Evolutionary conservation across 495 filamentous ascomycete species (phyloP).

Genomic region (Penicillium silybi): DNA sequence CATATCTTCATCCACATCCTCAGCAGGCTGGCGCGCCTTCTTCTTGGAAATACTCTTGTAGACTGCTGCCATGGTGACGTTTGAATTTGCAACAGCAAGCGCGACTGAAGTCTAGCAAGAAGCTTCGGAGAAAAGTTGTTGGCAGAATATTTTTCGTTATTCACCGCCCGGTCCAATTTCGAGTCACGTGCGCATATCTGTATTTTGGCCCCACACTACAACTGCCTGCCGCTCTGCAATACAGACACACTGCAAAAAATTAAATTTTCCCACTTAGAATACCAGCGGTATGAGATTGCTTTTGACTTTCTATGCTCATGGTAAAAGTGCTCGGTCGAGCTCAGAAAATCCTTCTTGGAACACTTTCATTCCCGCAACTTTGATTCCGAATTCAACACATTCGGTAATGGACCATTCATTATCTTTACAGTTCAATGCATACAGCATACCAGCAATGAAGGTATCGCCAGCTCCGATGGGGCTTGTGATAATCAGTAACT

Average conservation of each 20-base stretch:
- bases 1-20: slow-evolving; percentile 32
- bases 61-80: slow-evolving; percentile 75
- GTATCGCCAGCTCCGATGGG: slow-evolving; percentile 72
- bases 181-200: slow-evolving; percentile 24
- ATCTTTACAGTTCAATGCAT: slow-evolving; percentile 49
- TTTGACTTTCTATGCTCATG: background rate
- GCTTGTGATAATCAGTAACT: slow-evolving; percentile 34
- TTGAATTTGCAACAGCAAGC: slow-evolving; percentile 5
- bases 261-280: no score
- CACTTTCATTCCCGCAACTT: slow-evolving; percentile 65
- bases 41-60: slow-evolving; percentile 87
- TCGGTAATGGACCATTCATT: slow-evolving; percentile 47
- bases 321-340: slow-evolving; percentile 34
- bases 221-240: no score
- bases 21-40: slow-evolving; percentile 31
- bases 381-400: slow-evolving; percentile 60
- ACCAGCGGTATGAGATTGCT: no score
- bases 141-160: slow-evolving; percentile 43
- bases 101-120: slow-evolving; percentile 8
- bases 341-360: slow-evolving; percentile 60
- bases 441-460: slow-evolving; percentile 69
- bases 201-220: background rate
- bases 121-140: slow-evolving; percentile 29
- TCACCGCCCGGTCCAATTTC: slow-evolving; percentile 26
- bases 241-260: background rate